phyloP scores from a whole-genome alignment of 1,284 basidiomycete species.

The Tilletia horrida region DNA sequence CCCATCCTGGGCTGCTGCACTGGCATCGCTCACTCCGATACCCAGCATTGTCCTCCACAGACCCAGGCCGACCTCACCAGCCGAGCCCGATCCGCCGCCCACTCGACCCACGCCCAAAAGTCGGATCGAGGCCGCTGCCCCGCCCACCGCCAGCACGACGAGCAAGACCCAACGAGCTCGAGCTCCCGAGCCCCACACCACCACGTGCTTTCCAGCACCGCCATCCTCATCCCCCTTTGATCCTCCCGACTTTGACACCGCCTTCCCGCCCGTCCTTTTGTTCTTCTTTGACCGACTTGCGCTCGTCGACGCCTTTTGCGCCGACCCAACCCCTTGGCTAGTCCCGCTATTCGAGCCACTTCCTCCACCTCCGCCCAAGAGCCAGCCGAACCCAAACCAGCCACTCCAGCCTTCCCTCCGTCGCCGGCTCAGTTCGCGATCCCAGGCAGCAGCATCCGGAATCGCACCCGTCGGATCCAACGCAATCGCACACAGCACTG shows the following conservation, averaged over 20 bases:
- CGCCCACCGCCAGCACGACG: background rate
- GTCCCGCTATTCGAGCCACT: too few species aligned
- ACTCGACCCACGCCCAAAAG: background rate
- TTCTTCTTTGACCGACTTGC: background rate
- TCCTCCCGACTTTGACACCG: background rate
- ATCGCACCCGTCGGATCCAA: constrained; percentile 45
- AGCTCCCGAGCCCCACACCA: background rate
- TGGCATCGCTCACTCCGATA: background rate
- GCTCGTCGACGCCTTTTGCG: background rate
- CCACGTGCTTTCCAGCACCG: background rate
- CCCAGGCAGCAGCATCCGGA: constrained; percentile 19
- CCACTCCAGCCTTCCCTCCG: constrained; percentile 2
- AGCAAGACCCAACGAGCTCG: constrained; percentile 1
- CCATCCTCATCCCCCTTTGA: background rate
- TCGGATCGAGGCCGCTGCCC: background rate
- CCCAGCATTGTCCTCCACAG: constrained; percentile 11
- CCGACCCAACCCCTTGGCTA: too few species aligned
- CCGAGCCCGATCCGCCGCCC: background rate
- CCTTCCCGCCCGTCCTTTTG: background rate
- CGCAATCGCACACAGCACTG: constrained; percentile 76
- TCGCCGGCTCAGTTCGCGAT: constrained; percentile 8
- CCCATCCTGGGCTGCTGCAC: background rate
- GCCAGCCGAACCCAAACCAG: constrained; percentile 1
- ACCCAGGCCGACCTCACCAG: background rate
- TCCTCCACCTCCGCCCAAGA: background rate